Evolutionary conservation across 73 alveolate genomes (phyloP).

Genomic region (Tetrahymena elliotti): DNA sequence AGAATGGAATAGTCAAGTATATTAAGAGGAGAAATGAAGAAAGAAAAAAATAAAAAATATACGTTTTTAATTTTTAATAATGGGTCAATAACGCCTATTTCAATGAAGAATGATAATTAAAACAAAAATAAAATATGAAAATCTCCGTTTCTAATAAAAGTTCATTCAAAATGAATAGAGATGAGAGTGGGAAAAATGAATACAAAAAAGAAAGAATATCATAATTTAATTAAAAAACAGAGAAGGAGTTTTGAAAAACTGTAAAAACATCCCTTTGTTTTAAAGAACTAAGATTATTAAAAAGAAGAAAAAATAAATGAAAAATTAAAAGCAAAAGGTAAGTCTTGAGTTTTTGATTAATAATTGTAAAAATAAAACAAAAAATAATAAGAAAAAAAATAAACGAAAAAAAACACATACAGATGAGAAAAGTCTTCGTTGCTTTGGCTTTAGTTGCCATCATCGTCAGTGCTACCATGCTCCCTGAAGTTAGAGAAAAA

Average conservation of each 20-base stretch:
- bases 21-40: not conserved
- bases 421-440: conserved; percentile 1
- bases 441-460: conserved; percentile 1
- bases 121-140: not conserved
- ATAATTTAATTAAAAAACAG: not conserved
- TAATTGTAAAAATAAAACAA: not conserved
- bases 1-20: not conserved
- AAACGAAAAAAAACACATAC: not conserved
- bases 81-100: not conserved
- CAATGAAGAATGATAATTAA: not conserved
- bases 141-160: not conserved
- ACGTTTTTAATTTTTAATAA: not conserved
- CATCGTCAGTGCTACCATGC: conserved; percentile 2
- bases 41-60: not conserved
- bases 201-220: not conserved
- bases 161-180: not conserved
- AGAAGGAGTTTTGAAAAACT: not conserved
- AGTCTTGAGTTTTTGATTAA: not conserved
- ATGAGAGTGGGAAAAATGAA: not conserved
- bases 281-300: not conserved
- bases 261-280: not conserved
- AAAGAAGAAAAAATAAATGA: not conserved
- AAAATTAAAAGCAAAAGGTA: not conserved
- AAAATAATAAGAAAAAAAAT: not conserved
- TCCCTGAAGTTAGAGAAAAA: not conserved